Percentiles rank a stretch among this genome's conserved stretches.
phyloP scores from a whole-genome alignment of 805 yeast species.

The Saccharomycopsis fodiens region DNA sequence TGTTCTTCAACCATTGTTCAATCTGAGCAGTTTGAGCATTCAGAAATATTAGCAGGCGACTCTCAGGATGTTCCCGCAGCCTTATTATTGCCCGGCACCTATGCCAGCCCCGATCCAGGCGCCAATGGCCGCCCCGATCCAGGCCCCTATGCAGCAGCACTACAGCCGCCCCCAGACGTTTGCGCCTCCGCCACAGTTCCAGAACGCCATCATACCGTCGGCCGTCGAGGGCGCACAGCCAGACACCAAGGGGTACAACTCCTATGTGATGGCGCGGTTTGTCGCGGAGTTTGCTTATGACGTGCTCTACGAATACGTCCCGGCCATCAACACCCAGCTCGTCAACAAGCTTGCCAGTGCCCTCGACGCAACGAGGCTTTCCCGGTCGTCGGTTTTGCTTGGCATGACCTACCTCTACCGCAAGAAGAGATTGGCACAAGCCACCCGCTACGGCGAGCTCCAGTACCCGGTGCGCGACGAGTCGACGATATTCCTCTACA shows the following conservation, averaged over 20 bases:
- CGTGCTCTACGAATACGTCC: conserved; percentile 45
- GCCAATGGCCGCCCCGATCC: no score
- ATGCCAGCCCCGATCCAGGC: no score
- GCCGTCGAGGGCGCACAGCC: not conserved
- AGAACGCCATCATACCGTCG: not conserved
- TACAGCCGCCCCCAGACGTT: not conserved
- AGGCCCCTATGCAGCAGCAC: no score
- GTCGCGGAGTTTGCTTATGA: conserved; percentile 68
- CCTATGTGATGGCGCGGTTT: conserved; percentile 62
- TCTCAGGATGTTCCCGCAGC: no score
- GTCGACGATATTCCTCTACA: conserved; percentile 41
- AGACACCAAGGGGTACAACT: conserved; percentile 8
- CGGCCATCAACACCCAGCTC: conserved; percentile 26
- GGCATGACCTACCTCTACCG: conserved; percentile 75
- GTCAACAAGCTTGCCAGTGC: conserved; percentile 32
- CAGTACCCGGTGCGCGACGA: conserved; percentile 30
- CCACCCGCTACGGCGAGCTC: conserved; percentile 24
- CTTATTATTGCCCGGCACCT: no score
- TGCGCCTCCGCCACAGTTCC: not conserved
- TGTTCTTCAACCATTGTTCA: no score
- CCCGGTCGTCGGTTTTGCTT: conserved; percentile 71
- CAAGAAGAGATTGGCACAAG: conserved; percentile 36
- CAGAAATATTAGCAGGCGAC: no score
- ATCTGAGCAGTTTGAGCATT: no score
- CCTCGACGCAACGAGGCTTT: conserved; percentile 79